A percentile compares a stretch with the other conserved stretches of the same genome.
Evolutionary conservation across 495 filamentous ascomycete genomes (phyloP).

Genomic region (Aspergillus ostianus): DNA sequence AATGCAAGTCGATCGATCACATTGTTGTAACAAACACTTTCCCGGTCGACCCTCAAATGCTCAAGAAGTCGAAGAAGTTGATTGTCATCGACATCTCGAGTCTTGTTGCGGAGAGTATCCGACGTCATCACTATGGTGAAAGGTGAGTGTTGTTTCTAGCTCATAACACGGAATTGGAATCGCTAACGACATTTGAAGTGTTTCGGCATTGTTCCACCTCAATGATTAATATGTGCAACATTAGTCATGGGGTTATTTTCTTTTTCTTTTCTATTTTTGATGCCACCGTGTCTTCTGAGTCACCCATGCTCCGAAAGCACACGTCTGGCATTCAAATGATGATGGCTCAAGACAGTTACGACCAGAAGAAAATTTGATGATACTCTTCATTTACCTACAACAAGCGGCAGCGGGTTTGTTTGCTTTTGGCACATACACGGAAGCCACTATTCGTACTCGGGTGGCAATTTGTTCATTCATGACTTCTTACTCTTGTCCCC

Average conservation of each 20-base stretch:
- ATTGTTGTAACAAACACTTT: constrained; percentile 98
- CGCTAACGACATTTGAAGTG: constrained; percentile 51
- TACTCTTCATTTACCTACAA: constrained; percentile 5
- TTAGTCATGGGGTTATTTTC: neutral
- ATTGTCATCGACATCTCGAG: constrained; percentile 84
- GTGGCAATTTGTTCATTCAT: neutral
- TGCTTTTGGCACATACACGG: constrained; percentile 11
- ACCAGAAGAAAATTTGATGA: constrained; percentile 22
- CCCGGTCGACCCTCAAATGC: constrained; percentile 73
- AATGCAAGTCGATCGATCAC: constrained; percentile 85
- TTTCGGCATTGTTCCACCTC: constrained; percentile 79
- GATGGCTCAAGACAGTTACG: constrained; percentile 25
- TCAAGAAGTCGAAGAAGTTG: constrained; percentile 73
- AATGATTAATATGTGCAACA: constrained; percentile 33
- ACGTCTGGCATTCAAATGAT: constrained; percentile 16
- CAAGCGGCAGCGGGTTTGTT: constrained; percentile 4
- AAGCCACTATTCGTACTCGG: neutral
- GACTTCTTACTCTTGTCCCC: neutral
- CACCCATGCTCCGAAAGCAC: neutral
- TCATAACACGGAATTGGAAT: constrained; percentile 9
- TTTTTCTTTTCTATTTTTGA: neutral
- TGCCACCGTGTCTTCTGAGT: neutral
- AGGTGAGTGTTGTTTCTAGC: constrained; percentile 38
- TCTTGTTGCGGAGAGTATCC: constrained; percentile 85
- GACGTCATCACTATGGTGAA: constrained; percentile 89